These are phyloP conservation scores for Austroboletus novae-zelandiae DNA, from an alignment of 1,284 basidiomycete genomes.

Conservation along the genomic window DNA sequence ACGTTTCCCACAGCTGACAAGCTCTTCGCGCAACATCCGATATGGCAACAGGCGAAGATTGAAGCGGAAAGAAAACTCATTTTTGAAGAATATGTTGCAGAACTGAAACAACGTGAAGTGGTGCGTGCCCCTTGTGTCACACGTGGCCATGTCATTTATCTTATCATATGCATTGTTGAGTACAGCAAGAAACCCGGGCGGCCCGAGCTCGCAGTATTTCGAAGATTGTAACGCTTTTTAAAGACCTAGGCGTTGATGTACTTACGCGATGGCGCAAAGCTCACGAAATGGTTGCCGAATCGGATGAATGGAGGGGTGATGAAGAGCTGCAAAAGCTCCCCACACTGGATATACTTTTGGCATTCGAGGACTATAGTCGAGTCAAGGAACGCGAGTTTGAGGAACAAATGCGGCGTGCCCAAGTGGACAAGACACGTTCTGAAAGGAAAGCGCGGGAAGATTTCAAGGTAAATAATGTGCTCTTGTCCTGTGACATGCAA, in stretches of 20 bases:
- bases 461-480: slow-evolving; percentile 63
- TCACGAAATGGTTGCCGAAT: slow-evolving; percentile 70
- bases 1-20: slow-evolving; percentile 85
- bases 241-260: slow-evolving; percentile 81
- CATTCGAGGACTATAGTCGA: slow-evolving; percentile 89
- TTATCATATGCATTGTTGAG: slow-evolving; percentile 5
- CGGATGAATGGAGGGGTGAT: slow-evolving; percentile 76
- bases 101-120: slow-evolving; percentile 83
- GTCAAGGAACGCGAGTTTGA: slow-evolving; percentile 87
- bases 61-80: slow-evolving; percentile 82
- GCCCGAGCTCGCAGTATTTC: slow-evolving; percentile 72
- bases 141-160: slow-evolving; percentile 6
- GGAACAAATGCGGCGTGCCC: slow-evolving; percentile 72
- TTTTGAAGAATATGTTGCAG: slow-evolving; percentile 86
- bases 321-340: slow-evolving; percentile 77
- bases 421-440: slow-evolving; percentile 79
- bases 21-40: slow-evolving; percentile 78
- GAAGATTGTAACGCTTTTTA: slow-evolving; percentile 78
- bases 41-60: slow-evolving; percentile 83
- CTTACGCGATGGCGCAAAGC: slow-evolving; percentile 87
- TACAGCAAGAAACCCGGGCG: slow-evolving; percentile 73
- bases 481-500: neutral
- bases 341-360: slow-evolving; percentile 83
- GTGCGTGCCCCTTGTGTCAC: slow-evolving; percentile 42
- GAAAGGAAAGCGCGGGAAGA: slow-evolving; percentile 87